Percentiles rank a stretch among this genome's conserved stretches.
Conservation (phyloP, 441 rosid genomes). For the Cnidoscolus chayamansa region DNA sequence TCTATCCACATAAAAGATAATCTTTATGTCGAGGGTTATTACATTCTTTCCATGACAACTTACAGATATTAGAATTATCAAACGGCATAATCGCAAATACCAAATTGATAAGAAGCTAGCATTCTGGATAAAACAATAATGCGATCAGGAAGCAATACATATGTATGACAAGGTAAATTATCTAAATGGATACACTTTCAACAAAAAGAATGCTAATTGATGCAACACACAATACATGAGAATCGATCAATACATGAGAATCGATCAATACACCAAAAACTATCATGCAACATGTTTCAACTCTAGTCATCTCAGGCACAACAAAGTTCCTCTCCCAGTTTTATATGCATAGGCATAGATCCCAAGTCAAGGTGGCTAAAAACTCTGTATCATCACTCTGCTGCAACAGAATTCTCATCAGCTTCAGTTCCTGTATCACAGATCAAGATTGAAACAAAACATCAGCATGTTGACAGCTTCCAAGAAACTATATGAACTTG, state of each 20-base stretch:
- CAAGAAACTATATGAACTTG: not conserved
- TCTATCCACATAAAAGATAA: not conserved
- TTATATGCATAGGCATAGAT: not conserved
- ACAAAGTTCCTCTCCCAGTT: conserved; percentile 4
- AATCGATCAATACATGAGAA: conserved; percentile 2
- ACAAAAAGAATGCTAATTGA: conserved; percentile 6
- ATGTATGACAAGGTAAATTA: not conserved
- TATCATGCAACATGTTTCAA: not conserved
- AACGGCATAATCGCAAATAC: not conserved
- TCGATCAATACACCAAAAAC: conserved; percentile 6
- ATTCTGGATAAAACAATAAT: not conserved
- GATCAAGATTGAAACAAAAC: not conserved
- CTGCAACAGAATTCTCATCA: conserved; percentile 26
- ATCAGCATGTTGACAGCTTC: not conserved
- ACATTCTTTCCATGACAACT: not conserved
- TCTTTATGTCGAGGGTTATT: not conserved
- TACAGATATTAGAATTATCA: not conserved
- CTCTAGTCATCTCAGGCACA: conserved; percentile 3
- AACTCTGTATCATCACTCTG: conserved; percentile 25
- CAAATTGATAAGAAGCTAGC: not conserved
- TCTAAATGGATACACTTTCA: conserved; percentile 18
- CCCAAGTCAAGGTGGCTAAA: conserved; percentile 5
- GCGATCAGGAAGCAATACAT: not conserved
- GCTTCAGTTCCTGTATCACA: conserved; percentile 29
- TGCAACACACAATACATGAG: conserved; percentile 16